Base-by-base conservation (phyloP, 305 asterid genomes). In the Fraxinus greggii region DNA sequence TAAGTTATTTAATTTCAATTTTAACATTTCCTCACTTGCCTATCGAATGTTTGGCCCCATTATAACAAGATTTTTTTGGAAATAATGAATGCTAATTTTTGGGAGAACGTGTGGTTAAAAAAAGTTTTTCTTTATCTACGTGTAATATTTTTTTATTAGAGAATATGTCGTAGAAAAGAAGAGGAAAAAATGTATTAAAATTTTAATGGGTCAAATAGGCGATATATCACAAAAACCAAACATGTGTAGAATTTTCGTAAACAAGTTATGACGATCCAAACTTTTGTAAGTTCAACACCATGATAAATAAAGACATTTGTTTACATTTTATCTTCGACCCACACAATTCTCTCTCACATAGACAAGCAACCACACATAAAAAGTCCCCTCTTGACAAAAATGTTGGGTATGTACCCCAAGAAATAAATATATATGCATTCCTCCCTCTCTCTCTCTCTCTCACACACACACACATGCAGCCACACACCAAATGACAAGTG, bases 381-480 rank as follows among this genome's bases (percentile, higher is more conserved):
- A 83, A 82, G 63, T 83, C 80, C 45, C 56, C 77, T 67, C 76
- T 82, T 79, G 82, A 87, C 85, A 82, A 77, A 74, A 76, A 42
- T 81, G 69, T 81, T 73, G 83, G 87, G 79, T 3, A 80, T 74
- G 79, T 78, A 69, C 76, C 81, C 80, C 75, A 38, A 85, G 77
- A 70, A 80, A 80, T 81, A 81, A 85, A 33, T 33, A 33, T 73
- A 79, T 59, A 24, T 67, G 81, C 72, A 38, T 48, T 69, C 28
- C 80, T 13, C 85, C 21, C 26, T 29, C 67, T 78, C 32, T 65
- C 70, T 76, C 85, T 17, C 26, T 29, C 67, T 78, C 32, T 65
- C 70, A 72, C 76, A 4, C 73, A 4, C n/a, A 17, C 42, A 6
- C 26, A 29, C 77, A 35, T 33, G 54, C 74, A 81, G 73, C 51